Percentiles rank a stretch among this genome's conserved stretches.
phyloP scores from a whole-genome alignment of 2,329 filamentous ascomycete genomes.

The Metarhizium album region DNA sequence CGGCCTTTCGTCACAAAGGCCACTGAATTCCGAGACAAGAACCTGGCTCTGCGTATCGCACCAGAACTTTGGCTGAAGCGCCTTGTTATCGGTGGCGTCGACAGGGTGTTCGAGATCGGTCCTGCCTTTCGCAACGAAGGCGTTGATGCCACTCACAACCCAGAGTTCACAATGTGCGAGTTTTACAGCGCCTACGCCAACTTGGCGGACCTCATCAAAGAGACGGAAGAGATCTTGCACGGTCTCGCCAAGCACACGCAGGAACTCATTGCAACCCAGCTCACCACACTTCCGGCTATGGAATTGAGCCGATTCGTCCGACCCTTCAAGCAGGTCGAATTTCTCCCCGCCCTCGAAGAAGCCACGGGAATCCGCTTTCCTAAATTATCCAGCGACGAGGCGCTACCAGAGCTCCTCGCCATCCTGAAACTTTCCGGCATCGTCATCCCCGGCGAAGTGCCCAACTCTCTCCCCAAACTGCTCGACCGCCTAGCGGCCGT shows the following conservation, averaged over 20 bases:
- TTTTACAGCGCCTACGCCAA: constrained; percentile 85
- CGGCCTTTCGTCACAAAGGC: constrained; percentile 75
- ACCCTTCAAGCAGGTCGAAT: constrained; percentile 62
- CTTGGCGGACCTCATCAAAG: constrained; percentile 60
- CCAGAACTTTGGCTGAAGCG: constrained; percentile 94
- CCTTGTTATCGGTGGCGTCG: constrained; percentile 77
- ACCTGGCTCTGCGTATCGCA: constrained; percentile 74
- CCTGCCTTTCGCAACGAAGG: constrained; percentile 90
- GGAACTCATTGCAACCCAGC: constrained; percentile 31
- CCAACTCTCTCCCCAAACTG: constrained; percentile 50
- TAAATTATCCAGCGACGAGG: constrained; percentile 43
- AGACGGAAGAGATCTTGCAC: constrained; percentile 62
- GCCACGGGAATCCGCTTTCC: constrained; percentile 56
- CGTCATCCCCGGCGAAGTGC: constrained; percentile 55
- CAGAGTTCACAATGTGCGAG: constrained; percentile 95
- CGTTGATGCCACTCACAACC: constrained; percentile 84
- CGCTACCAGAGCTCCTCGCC: constrained; percentile 45
- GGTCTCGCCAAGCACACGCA: constrained; percentile 44
- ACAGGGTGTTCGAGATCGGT: constrained; percentile 87
- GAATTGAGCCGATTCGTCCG: constrained; percentile 37
- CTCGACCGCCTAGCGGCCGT: constrained; percentile 69
- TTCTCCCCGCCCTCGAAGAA: constrained; percentile 68
- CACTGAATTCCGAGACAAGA: constrained; percentile 61
- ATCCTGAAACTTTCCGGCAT: constrained; percentile 45
- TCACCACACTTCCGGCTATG: constrained; percentile 35